A percentile compares a stretch with the other conserved stretches of the same genome.
phyloP scores from a whole-genome alignment of 2,329 filamentous ascomycete genomes.

The Colletotrichum sp. region DNA sequence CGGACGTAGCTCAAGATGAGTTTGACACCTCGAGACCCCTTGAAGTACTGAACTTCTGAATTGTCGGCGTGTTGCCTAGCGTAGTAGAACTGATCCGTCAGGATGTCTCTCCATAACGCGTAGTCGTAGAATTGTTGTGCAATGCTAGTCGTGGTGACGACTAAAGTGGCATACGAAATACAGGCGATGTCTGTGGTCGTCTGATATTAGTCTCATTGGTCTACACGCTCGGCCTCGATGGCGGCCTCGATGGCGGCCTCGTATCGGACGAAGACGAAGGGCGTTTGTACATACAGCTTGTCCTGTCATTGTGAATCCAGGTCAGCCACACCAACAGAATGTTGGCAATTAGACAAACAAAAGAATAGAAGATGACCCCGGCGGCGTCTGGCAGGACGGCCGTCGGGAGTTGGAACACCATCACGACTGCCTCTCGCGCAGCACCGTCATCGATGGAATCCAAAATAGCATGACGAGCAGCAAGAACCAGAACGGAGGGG shows the following conservation, averaged over 20 bases:
- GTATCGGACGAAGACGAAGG: neutral
- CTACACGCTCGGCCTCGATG: neutral
- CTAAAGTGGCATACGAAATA: conserved; percentile 8
- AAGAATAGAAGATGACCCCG: conserved; percentile 10
- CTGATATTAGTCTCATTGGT: neutral
- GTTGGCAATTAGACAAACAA: conserved; percentile 14
- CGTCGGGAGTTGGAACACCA: conserved; percentile 20
- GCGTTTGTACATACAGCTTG: conserved; percentile 9
- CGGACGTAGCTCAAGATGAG: conserved; percentile 12
- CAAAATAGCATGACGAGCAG: conserved; percentile 3
- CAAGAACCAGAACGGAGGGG: neutral
- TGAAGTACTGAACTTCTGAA: conserved; percentile 11
- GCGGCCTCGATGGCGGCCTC: neutral
- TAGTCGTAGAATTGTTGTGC: conserved; percentile 16
- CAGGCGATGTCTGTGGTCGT: conserved; percentile 9
- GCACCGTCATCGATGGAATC: neutral
- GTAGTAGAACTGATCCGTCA: conserved; percentile 17
- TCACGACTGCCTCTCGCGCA: conserved; percentile 1
- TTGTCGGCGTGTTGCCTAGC: conserved; percentile 8
- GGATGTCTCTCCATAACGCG: conserved; percentile 1
- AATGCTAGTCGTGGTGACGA: conserved; percentile 8
- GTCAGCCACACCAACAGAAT: conserved; percentile 10
- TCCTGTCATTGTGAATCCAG: conserved; percentile 17
- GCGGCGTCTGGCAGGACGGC: conserved; percentile 7
- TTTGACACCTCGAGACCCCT: conserved; percentile 11